Base-by-base conservation (phyloP, 371 early-diverging fungal genomes). In the Mucor circinelloides region DNA sequence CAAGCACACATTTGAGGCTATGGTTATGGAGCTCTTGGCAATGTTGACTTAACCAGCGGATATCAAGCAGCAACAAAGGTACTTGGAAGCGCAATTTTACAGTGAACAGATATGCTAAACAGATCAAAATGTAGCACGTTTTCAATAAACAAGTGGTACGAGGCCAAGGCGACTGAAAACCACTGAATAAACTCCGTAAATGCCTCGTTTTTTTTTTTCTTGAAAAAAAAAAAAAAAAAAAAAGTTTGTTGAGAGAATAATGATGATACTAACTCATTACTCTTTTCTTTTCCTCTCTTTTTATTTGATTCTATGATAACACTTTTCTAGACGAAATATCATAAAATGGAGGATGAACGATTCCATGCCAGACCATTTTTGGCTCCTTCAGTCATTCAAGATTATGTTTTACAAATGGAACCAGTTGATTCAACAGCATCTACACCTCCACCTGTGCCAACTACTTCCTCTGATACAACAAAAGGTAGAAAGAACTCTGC, bases 301-400 rank as follows among this genome's bases (percentile, higher is more conserved):
- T 46, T 19, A 21, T 46, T 46, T 21, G 17, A 3, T 40, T 46
- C 46, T 46, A 46, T 46, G 46, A 21, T 46, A 46, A 46, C 46
- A 21, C 46, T 46, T 21, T 21, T 46, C 10, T 46, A 46, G 9
- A 46, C 1, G 46, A 46, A 46, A 46, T 9, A 46, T 46, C 10
- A 31, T 15, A 67, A 67, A 23, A 71, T 71, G 72, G 68, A 71
- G 72, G 72, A 67, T 10, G 38, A 71, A 38, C 55, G 13, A 46
- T 64, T 40, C 52, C 55, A 67, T 31, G 50, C 32, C 40, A 67
- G 60, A 57, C 42, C 71, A 31, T 57, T 58, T 17, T 13, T 46
- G 25, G 54, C 46, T 7, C 55, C 60, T 6, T 50, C 44, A 28
- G 58, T 30, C 15, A 32, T 42, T 13, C 50, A 42, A 27, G 71